Conservation (phyloP, 2,329 filamentous ascomycete species). For the Magnaporthiopsis poae region DNA sequence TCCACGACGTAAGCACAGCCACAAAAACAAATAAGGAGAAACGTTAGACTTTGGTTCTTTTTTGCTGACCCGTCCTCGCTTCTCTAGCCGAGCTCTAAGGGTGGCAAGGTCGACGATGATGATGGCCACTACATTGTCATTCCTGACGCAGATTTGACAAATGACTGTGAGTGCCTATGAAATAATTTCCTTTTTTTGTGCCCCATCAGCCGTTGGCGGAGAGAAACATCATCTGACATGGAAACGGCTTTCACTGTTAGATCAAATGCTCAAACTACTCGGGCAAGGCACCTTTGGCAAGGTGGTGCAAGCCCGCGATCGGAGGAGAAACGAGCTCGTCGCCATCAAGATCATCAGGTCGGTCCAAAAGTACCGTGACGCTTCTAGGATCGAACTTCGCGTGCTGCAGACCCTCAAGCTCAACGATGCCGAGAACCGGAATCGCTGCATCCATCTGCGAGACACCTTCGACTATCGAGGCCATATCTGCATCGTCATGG, state of each 20-base stretch:
- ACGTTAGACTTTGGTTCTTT: background rate
- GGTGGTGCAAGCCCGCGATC: slow-evolving; percentile 85
- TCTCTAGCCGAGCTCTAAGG: slow-evolving; percentile 34
- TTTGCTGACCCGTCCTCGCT: slow-evolving; percentile 13
- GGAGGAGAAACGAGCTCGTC: slow-evolving; percentile 63
- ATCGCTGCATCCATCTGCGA: slow-evolving; percentile 89
- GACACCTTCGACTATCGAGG: slow-evolving; percentile 97
- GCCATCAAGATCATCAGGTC: slow-evolving; percentile 98
- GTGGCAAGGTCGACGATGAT: slow-evolving; percentile 81
- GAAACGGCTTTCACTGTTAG: slow-evolving; percentile 33
- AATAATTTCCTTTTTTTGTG: background rate
- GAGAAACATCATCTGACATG: background rate
- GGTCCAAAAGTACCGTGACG: slow-evolving; percentile 95
- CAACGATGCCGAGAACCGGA: slow-evolving; percentile 84
- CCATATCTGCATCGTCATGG: slow-evolving; percentile 81
- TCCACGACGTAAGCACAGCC: slow-evolving; percentile 47
- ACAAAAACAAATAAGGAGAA: background rate
- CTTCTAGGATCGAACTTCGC: slow-evolving; percentile 84
- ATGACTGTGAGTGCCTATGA: slow-evolving; percentile 63
- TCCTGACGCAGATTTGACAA: slow-evolving; percentile 74
- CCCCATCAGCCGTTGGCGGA: slow-evolving; percentile 15
- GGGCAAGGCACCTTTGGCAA: slow-evolving; percentile 98
- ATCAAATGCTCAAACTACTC: slow-evolving; percentile 78
- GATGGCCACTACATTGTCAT: slow-evolving; percentile 95
- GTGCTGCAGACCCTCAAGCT: slow-evolving; percentile 84